Base-by-base conservation (phyloP, 306 rosid species). In the Pterocarpus santalinus region DNA sequence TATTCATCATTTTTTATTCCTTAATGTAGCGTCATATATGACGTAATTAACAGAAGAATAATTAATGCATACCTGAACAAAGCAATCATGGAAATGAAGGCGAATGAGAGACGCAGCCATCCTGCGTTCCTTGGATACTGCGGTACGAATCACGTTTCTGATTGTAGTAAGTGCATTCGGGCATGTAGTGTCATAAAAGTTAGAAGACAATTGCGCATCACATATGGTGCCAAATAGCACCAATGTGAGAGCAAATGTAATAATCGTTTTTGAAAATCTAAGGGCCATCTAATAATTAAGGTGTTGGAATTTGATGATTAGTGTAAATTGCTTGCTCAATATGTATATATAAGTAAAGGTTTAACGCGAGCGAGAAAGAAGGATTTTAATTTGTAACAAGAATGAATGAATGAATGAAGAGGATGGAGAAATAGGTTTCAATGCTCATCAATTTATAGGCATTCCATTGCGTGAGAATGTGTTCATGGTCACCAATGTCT, bases 151-250 rank as follows among this genome's bases (percentile, higher is more conserved):
- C 0, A 83, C 79, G 0, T 75, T 80, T 65, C 87, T 56, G 9
- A 90, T 87, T 1, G 88, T 87, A n/a, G 51, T 33, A 6, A 92
- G 90, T 7, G 92, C 97, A 1, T 81, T 80, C 0, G 97, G 92
- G 11, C 97, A 92, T 7, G 89, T 69, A 8, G 2, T 70, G 5
- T 87, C 90, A 8, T 92, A 92, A 36, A 87, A 92, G 0, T 83
- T 71, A 0, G 92, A 75, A 5, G 94, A 85, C 2, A 92, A 85
- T 3, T 88, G 87, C 2, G 94, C 94, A 32, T 87, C 30, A 28
- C 87, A 85, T 28, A 81, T 13, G 15, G 80, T 65, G 36, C 64
- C 70, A 57, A 80, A 5, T 8, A 82, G 5, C 47, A 85, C 14
- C 35, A 87, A 2, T 30, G 58, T 72, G 10, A 80, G 14, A 43